These are phyloP conservation scores for Komagataella populi DNA, from an alignment of 805 yeast genomes.

Conservation along the genomic window DNA sequence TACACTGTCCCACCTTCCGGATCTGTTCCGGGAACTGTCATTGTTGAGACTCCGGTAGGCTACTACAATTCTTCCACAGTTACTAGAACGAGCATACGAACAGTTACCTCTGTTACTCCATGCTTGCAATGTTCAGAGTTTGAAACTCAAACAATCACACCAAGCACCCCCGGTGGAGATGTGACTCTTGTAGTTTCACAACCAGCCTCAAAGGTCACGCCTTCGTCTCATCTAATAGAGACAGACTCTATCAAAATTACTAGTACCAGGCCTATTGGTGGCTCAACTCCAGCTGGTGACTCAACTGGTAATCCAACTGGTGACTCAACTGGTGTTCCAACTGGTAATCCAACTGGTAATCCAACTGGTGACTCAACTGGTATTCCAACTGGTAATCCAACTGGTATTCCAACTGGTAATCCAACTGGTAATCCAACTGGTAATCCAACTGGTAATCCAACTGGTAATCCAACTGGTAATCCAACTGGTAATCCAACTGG, in stretches of 20 bases:
- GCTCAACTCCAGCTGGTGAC: neutral
- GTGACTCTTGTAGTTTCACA: neutral
- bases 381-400: neutral
- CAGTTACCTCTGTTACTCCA: neutral
- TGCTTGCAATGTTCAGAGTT: neutral
- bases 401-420: neutral
- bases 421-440: neutral
- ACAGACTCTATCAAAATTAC: neutral
- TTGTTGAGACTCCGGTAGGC: neutral
- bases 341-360: too few species aligned
- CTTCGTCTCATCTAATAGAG: neutral
- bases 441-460: too few species aligned
- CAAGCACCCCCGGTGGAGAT: neutral
- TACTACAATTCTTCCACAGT: neutral
- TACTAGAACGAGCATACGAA: neutral
- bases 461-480: neutral
- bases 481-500: neutral
- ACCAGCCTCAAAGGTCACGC: neutral
- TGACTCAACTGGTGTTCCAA: neutral
- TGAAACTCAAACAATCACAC: neutral
- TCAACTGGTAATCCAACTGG: neutral
- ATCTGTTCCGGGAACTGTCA: neutral
- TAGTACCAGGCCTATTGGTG: neutral
- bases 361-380: too few species aligned
- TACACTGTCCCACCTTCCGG: neutral